Base-by-base conservation (phyloP, 176 grass and related monocot species). In the Themeda triandra region DNA sequence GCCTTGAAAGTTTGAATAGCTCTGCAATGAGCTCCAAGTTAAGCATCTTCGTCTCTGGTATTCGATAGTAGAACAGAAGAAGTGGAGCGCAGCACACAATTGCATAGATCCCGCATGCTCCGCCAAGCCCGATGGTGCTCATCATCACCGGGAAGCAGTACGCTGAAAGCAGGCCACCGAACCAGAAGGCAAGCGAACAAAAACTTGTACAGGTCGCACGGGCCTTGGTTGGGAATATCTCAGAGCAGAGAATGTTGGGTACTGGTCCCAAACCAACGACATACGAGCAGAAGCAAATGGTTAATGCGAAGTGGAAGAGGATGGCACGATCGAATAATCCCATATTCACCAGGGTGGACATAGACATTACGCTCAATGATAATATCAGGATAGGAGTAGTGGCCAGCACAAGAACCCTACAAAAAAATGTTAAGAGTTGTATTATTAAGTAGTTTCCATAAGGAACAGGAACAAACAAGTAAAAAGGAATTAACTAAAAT, bases 221-320 rank as follows among this genome's bases (percentile, higher is more conserved):
- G 42, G 92, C 95, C 41, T 89, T 86, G 9, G 95, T 98, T n/a
- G 95, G 92, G 44, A 98, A 98, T 51, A 98, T 93, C 76, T 98
- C 92, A 0, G 95, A 90, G 30, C 95, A 98, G 29, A 98, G 89
- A 56, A 98, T 92, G 77, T 92, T 98, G 32, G 95, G 95, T 69
- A 98, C 72, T 0, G 92, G 91, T 2, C 92, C 92, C 41, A 95
- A 86, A 78, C 92, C 95, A 66, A 93, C 23, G 10, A 98, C 95
- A 23, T 95, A 98, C 12, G 91, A 92, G 83, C 91, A 95, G 89
- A 95, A 92, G 67, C 92, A 95, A 66, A 92, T 45, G 28, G 90
- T 89, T 53, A 95, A 75, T 66, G 86, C 82, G 10, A 77, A 66
- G 5, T 94, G 88, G 63, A 94, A 93, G 31, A 95, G 46, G 79